phyloP scores from a whole-genome alignment of 2,329 filamentous ascomycete species.

The Colletotrichum gigasporum region DNA sequence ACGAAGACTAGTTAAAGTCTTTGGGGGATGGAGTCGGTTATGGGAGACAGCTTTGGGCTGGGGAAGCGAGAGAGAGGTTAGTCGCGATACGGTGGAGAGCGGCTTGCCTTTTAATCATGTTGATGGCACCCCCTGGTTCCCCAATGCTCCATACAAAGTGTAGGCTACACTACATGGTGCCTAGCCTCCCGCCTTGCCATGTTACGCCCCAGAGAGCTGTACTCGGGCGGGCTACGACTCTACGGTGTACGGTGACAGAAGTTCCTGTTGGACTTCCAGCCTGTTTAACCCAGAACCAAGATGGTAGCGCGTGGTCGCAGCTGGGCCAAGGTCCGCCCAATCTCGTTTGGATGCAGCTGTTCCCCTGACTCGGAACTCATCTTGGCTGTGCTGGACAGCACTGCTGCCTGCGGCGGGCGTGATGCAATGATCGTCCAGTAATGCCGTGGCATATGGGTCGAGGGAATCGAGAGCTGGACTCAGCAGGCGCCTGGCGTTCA shows the following conservation, averaged over 20 bases:
- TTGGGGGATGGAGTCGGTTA: background rate
- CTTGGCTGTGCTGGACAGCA: too few species aligned
- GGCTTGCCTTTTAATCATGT: background rate
- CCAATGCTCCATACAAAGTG: background rate
- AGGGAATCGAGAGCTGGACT: background rate
- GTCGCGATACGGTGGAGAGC: background rate
- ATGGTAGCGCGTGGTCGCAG: too few species aligned
- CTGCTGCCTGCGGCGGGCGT: background rate
- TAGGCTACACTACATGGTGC: too few species aligned
- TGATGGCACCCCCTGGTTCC: background rate
- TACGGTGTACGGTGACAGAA: too few species aligned
- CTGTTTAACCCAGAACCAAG: too few species aligned
- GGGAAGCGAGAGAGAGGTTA: background rate
- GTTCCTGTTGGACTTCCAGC: too few species aligned
- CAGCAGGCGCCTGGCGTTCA: too few species aligned
- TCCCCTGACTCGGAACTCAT: background rate
- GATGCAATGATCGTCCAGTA: constrained; percentile 8
- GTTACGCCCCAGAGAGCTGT: too few species aligned
- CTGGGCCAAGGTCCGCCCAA: too few species aligned
- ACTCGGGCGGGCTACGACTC: too few species aligned
- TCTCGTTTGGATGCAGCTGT: background rate
- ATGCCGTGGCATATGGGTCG: background rate
- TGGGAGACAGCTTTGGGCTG: background rate
- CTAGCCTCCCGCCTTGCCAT: too few species aligned
- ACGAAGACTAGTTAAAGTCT: constrained; percentile 1